Base-by-base conservation (phyloP, 2,329 filamentous ascomycete genomes). In the Periconia digitata region DNA sequence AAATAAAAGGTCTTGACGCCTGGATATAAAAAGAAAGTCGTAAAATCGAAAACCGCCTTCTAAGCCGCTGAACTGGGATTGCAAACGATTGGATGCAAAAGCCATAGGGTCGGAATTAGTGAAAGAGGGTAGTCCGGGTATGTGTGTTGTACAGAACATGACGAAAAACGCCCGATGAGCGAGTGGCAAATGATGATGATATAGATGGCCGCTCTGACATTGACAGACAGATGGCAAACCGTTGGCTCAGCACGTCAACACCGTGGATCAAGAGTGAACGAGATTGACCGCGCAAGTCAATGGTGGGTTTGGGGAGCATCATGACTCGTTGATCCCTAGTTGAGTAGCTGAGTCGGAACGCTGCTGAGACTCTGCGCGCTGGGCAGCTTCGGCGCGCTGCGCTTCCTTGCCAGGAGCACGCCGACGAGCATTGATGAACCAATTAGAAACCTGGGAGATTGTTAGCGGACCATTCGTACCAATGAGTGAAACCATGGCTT, bases 401-500 rank as follows among this genome's bases (percentile, higher is more conserved):
- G 60, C 55, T 47, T 67, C 62, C 41, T 66, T 63, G 45, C 60
- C 53, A 20, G 68, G 65, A 44, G 62, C 55, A 32, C 87, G 83
- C 47, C 87, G 79, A 45, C 86, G 81, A 22, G 86, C 86, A 56
- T 90, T 90, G 72, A 90, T 90, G 70, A 89, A 90, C 87, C 87
- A 90, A 71, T 90, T 90, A 53, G 85, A 87, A 18, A 90, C 87
- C 73, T 76, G 24, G 22, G 1, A 22, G 16, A 29, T 46, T 47
- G 64, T 36, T 62, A 56, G 20, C 29, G 24, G 41, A 15, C 15
- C 36, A 40, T 24, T 32, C 16, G n/a, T 39, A 27, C 18, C 42
- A 23, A n/a, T 41, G 47, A 27, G 8, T 10, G 10, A 15, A 10
- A 8, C 35, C 34, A 16, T 13, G 40, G 17, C 17, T 10, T 3